Evolutionary conservation across 2,329 filamentous ascomycete genomes (phyloP).

Genomic region (Penicillium oxalicum): DNA sequence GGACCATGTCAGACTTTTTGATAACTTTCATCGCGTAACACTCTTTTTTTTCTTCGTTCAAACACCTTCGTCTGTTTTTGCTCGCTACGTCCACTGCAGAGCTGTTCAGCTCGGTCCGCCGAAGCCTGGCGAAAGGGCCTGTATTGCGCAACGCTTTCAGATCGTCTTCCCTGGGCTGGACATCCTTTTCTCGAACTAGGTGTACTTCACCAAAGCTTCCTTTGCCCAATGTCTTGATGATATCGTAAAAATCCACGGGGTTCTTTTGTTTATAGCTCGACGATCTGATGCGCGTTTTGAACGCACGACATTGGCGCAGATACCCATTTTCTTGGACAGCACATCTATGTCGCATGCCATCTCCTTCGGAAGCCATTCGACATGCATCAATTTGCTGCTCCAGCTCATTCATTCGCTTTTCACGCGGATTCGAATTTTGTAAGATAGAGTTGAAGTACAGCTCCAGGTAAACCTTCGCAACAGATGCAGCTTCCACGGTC

Average conservation of each 20-base stretch:
- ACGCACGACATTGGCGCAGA: conserved; percentile 63
- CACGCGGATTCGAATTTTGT: conserved; percentile 51
- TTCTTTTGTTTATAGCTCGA: conserved; percentile 43
- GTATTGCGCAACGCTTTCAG: conserved; percentile 1
- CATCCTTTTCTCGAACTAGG: conserved; percentile 60
- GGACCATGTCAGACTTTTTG: conserved; percentile 85
- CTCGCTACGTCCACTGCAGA: conserved; percentile 18
- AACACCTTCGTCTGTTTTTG: conserved; percentile 23
- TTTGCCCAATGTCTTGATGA: conserved; percentile 77
- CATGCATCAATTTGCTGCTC: conserved; percentile 58
- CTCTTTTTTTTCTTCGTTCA: conserved; percentile 43
- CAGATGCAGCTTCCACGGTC: conserved; percentile 72
- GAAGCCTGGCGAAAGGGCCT: not conserved
- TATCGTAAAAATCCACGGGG: conserved; percentile 64
- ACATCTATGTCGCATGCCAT: conserved; percentile 54
- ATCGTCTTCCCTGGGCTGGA: conserved; percentile 8
- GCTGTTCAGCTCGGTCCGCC: conserved; percentile 7
- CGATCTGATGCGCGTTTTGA: conserved; percentile 57
- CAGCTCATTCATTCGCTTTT: conserved; percentile 56
- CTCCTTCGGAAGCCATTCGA: conserved; percentile 52
- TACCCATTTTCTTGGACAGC: conserved; percentile 63
- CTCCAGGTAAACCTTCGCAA: conserved; percentile 81
- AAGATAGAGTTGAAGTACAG: conserved; percentile 72
- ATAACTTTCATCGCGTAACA: conserved; percentile 98
- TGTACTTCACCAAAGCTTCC: conserved; percentile 92